These are phyloP conservation scores for Podospora appendiculata DNA, from an alignment of 495 filamentous ascomycete genomes.

Conservation along the genomic window DNA sequence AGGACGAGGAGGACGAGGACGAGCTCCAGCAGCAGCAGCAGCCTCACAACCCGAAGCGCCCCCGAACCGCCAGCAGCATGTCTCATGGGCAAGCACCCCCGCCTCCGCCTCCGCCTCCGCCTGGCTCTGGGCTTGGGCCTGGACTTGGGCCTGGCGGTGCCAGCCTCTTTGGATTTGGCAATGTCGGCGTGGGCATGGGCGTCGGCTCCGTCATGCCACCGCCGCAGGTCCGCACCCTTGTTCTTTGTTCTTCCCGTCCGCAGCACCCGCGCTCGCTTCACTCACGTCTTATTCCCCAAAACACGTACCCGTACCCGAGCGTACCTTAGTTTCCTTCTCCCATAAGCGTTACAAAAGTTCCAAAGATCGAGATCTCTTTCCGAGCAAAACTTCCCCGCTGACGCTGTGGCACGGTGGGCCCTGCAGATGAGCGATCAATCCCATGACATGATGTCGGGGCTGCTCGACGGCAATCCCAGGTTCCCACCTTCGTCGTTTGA, in stretches of 20 bases:
- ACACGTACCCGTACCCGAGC: not conserved
- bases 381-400: constrained; percentile 2
- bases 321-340: not conserved
- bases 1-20: too few species aligned
- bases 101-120: not conserved
- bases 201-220: constrained; percentile 2
- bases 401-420: constrained; percentile 7
- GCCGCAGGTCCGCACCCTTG: constrained; percentile 5
- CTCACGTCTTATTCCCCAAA: not conserved
- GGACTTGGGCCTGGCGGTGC: constrained; percentile 1
- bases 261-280: too few species aligned
- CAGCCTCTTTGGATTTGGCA: constrained; percentile 26
- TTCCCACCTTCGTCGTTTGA: constrained; percentile 24
- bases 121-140: too few species aligned
- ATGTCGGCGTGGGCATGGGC: constrained; percentile 1
- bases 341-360: not conserved
- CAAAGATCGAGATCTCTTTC: too few species aligned
- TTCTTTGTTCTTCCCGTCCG: not conserved
- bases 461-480: constrained; percentile 27
- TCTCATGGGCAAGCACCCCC: constrained; percentile 24
- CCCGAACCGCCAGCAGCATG: constrained; percentile 17
- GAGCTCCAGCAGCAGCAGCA: not conserved
- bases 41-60: not conserved
- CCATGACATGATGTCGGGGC: constrained; percentile 27
- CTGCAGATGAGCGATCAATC: constrained; percentile 23